These are phyloP conservation scores for Mycosarcoma mackinlayi DNA, from an alignment of 1,284 basidiomycete genomes.

Conservation along the genomic window DNA sequence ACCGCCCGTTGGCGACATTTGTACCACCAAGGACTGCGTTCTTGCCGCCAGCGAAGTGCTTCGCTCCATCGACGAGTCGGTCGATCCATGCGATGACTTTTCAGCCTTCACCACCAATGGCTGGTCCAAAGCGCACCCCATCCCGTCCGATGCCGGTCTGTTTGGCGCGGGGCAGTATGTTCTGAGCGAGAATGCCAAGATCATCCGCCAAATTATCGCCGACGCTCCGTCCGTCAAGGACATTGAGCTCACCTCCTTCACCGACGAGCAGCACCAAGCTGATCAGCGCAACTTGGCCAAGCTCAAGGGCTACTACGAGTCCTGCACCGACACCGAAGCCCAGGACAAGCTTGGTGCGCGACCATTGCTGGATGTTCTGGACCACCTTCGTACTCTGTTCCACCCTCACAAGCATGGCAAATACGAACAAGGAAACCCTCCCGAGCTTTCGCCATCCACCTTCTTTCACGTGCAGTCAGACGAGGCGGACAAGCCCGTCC, in stretches of 20 bases:
- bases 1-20: constrained; percentile 70
- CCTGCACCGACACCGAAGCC: constrained; percentile 80
- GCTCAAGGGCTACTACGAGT: constrained; percentile 81
- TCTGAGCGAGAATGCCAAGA: constrained; percentile 48
- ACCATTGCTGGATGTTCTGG: constrained; percentile 70
- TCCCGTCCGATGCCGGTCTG: constrained; percentile 70
- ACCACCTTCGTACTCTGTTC: constrained; percentile 67
- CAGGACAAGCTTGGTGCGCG: constrained; percentile 70
- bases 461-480: constrained; percentile 74
- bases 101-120: constrained; percentile 79
- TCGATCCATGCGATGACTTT: constrained; percentile 95
- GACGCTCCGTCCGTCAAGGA: constrained; percentile 59
- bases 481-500: constrained; percentile 65
- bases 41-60: constrained; percentile 84
- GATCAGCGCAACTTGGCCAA: constrained; percentile 81
- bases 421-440: constrained; percentile 69
- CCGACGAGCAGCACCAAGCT: constrained; percentile 49
- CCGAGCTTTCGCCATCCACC: constrained; percentile 74
- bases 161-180: constrained; percentile 69
- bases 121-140: constrained; percentile 59
- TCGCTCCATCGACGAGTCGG: constrained; percentile 80
- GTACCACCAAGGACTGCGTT: constrained; percentile 84
- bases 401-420: constrained; percentile 63
- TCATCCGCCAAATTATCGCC: constrained; percentile 69
- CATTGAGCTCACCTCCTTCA: constrained; percentile 54